These are phyloP conservation scores for Alopecurus myosuroides DNA, from an alignment of 176 grass and related monocot species.

Conservation along the genomic window DNA sequence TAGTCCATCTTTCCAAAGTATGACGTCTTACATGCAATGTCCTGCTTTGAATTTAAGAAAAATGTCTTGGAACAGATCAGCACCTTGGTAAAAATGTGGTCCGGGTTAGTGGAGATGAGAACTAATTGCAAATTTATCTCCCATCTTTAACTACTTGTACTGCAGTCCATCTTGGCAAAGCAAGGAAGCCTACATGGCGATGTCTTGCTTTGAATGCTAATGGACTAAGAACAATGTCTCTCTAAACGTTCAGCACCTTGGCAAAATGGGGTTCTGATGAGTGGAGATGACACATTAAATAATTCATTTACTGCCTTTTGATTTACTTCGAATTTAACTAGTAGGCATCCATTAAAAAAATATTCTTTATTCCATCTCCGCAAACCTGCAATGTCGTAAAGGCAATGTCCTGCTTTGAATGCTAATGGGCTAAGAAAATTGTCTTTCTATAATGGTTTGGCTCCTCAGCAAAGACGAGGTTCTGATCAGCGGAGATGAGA, in stretches of 20 bases:
- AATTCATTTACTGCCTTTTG: neutral
- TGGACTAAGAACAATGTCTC: slow-evolving; percentile 42
- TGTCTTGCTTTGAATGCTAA: slow-evolving; percentile 77
- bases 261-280: slow-evolving; percentile 18
- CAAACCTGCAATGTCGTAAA: neutral
- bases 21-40: neutral
- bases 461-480: neutral
- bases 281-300: slow-evolving; percentile 30
- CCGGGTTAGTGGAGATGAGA: slow-evolving; percentile 14
- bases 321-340: neutral
- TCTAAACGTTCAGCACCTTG: slow-evolving; percentile 18
- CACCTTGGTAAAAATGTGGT: neutral
- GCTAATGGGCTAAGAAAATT: slow-evolving; percentile 30
- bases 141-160: neutral
- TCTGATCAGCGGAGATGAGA: slow-evolving; percentile 22
- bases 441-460: slow-evolving; percentile 17
- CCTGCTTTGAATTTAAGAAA: slow-evolving; percentile 38
- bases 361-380: slow-evolving; percentile 28
- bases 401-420: slow-evolving; percentile 48
- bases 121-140: neutral
- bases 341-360: neutral
- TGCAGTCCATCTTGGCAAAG: slow-evolving; percentile 69
- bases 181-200: slow-evolving; percentile 21
- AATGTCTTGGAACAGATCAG: slow-evolving; percentile 13
- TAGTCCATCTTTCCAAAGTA: slow-evolving; percentile 30